Evolutionary conservation across 2,329 filamentous ascomycete genomes (phyloP).

Genomic region (Fusarium poae): DNA sequence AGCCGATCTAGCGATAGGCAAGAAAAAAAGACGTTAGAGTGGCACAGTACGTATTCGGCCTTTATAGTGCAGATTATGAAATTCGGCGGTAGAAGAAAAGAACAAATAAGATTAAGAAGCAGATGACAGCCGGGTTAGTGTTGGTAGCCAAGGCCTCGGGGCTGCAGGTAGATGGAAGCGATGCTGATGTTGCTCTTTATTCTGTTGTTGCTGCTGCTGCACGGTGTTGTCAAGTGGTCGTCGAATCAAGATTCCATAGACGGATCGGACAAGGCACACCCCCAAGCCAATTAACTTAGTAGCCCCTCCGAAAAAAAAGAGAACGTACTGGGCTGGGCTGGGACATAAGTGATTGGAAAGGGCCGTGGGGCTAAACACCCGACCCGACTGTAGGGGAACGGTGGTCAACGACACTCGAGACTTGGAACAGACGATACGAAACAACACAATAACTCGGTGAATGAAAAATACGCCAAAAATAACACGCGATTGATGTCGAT

Average conservation of each 20-base stretch:
- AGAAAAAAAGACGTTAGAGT: slow-evolving; percentile 25
- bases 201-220: slow-evolving; percentile 19
- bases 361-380: slow-evolving; percentile 42
- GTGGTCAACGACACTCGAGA: slow-evolving; percentile 24
- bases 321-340: slow-evolving; percentile 2
- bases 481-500: neutral
- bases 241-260: slow-evolving; percentile 49
- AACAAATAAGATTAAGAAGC: neutral
- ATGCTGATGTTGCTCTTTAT: slow-evolving; percentile 4
- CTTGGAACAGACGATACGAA: slow-evolving; percentile 15
- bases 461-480: neutral
- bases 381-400: slow-evolving; percentile 27
- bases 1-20: slow-evolving; percentile 31
- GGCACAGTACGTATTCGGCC: slow-evolving; percentile 1
- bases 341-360: slow-evolving; percentile 24
- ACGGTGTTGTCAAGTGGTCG: slow-evolving; percentile 44
- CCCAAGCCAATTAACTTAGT: slow-evolving; percentile 28
- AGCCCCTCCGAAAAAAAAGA: slow-evolving; percentile 33
- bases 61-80: slow-evolving; percentile 2
- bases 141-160: slow-evolving; percentile 20
- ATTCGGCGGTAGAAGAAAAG: slow-evolving; percentile 13
- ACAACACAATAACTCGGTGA: neutral
- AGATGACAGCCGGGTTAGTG: slow-evolving; percentile 12
- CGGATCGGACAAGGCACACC: slow-evolving; percentile 39
- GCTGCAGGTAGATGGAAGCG: slow-evolving; percentile 16